phyloP scores from a whole-genome alignment of 495 filamentous ascomycete species.

The Aspergillus nanangensis region DNA sequence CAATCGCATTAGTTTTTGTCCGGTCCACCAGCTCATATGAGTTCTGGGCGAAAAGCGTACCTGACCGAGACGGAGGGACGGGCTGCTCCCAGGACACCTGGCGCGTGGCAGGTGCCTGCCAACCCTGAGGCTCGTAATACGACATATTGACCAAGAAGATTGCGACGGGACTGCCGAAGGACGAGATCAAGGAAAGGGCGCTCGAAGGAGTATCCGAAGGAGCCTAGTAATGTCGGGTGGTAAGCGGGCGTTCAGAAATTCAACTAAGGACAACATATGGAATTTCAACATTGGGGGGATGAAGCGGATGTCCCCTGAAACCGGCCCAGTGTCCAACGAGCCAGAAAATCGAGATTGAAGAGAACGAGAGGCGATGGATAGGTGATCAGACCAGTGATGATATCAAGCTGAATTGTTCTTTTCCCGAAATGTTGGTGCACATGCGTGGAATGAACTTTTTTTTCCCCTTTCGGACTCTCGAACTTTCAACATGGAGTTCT shows the following conservation, averaged over 20 bases:
- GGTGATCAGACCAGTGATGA: too few species aligned
- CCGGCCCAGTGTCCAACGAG: conserved; percentile 6
- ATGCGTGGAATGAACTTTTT: too few species aligned
- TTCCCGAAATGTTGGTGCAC: too few species aligned
- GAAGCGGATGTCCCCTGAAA: conserved; percentile 2
- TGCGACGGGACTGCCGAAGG: conserved; percentile 8
- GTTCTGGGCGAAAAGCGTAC: too few species aligned
- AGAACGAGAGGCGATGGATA: conserved; percentile 11
- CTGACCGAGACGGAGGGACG: conserved; percentile 80
- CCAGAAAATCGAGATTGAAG: conserved; percentile 8
- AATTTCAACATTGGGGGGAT: conserved; percentile 1
- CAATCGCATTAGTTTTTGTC: conserved; percentile 7
- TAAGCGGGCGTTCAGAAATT: conserved; percentile 11
- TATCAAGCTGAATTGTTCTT: too few species aligned
- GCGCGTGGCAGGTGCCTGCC: conserved; percentile 61
- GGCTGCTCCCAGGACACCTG: conserved; percentile 79
- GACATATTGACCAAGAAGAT: conserved; percentile 55
- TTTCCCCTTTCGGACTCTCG: too few species aligned
- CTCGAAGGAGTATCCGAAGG: conserved; percentile 21
- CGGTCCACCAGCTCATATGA: too few species aligned
- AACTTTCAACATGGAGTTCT: too few species aligned
- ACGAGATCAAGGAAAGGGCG: conserved; percentile 25
- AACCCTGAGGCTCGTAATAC: conserved; percentile 86
- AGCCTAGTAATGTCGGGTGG: conserved; percentile 1
- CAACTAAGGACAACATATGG: conserved; percentile 8